These are phyloP conservation scores for Pisolithus sp. DNA, from an alignment of 768 basidiomycete genomes.

Conservation along the genomic window DNA sequence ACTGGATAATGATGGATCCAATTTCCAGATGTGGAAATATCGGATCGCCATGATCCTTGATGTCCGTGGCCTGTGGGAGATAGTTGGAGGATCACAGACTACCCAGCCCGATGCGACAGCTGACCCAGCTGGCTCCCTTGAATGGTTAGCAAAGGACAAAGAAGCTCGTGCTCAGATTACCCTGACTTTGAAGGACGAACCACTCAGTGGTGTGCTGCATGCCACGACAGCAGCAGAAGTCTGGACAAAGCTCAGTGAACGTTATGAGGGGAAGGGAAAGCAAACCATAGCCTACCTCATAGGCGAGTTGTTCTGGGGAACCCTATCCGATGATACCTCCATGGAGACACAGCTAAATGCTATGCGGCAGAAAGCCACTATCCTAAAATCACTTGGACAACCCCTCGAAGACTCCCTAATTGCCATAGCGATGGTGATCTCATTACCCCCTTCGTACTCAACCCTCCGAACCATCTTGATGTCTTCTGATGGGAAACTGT, in stretches of 20 bases:
- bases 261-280: slow-evolving; percentile 18
- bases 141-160: slow-evolving; percentile 6
- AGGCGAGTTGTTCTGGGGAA: slow-evolving; percentile 17
- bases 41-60: slow-evolving; percentile 15
- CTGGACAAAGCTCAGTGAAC: slow-evolving; percentile 14
- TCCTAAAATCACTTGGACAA: slow-evolving; percentile 11
- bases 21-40: slow-evolving; percentile 11
- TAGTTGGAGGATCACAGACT: not conserved
- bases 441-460: slow-evolving; percentile 14
- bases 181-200: slow-evolving; percentile 20
- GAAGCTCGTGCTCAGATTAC: slow-evolving; percentile 17
- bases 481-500: slow-evolving; percentile 1
- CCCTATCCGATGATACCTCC: slow-evolving; percentile 10
- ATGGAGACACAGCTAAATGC: slow-evolving; percentile 18
- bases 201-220: slow-evolving; percentile 16
- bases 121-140: not conserved
- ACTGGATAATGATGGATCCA: slow-evolving; percentile 6
- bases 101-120: not conserved
- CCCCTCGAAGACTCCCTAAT: slow-evolving; percentile 14
- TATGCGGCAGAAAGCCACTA: slow-evolving; percentile 10
- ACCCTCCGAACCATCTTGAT: slow-evolving; percentile 18
- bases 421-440: slow-evolving; percentile 14
- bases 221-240: slow-evolving; percentile 5
- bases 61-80: slow-evolving; percentile 7
- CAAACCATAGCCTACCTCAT: slow-evolving; percentile 20